Evolutionary conservation across 2,329 filamentous ascomycete genomes (phyloP), one percentile per base, ranked within the genome.

Genomic region (Trichoderma semiorbis): DNA sequence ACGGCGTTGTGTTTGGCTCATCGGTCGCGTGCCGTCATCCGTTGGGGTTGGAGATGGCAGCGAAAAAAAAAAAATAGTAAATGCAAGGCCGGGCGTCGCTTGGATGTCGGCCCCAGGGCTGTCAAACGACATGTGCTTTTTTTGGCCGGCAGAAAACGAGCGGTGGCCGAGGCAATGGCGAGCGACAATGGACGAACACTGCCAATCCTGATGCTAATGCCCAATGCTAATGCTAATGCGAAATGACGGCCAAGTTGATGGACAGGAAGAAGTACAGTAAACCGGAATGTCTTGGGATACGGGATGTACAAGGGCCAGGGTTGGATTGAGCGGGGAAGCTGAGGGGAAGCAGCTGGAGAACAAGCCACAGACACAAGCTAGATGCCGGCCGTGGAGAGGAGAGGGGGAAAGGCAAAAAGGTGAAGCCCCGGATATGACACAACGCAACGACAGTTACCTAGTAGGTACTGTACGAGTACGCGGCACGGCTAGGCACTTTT

Each of bases 1-100:
- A 57, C n/a, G 47, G 70, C 66, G 36, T 50, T 69, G 36, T 21
- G 66, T 32, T 57, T 68, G 64, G 30, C 47, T 43, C 64, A 60
- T 72, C 71, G 69, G 71, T 72, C 71, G 71, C 71, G 71, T 72
- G 71, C 71, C 66, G 71, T 61, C 61, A 64, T 62, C 64, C 70
- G 66, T 53, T 61, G 66, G 66, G 30, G 39, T 68, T 68, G 66
- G 66, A 69, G 66, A 61, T 62, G 57, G 43, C 60, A 58, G 57
- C 18, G 30, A 61, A 30, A 18, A 24, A 34, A 24, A 34, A 53
- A 55, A 36, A n/a, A 53, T 14, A 53, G 32, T n/a, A 58, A 58
- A 58, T 53, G 8, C 30, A 36, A 5, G 68, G 43, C 47, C 36
- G 32, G 57, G 28, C 26, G 68, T 61, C 68, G 68, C 39, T 55